Conservation (phyloP, 768 basidiomycete genomes). For the Suillus spraguei region DNA sequence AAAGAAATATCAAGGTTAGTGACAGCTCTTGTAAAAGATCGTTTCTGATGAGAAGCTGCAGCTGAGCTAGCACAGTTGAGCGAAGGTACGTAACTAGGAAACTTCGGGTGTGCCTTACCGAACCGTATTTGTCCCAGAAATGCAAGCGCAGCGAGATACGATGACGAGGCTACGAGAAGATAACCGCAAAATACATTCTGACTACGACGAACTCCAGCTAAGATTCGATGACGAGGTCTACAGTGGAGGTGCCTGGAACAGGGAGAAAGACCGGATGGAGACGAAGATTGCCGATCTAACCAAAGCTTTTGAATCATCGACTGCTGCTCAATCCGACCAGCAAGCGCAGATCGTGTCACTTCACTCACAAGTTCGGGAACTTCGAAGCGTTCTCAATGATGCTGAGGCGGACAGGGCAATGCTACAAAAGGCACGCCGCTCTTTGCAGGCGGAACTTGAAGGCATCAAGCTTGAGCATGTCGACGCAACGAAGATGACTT, state of each 20-base stretch:
- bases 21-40: conserved; percentile 15
- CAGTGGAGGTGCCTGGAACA: conserved; percentile 80
- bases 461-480: conserved; percentile 76
- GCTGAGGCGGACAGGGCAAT: conserved; percentile 81
- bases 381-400: conserved; percentile 80
- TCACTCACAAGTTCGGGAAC: conserved; percentile 84
- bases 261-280: conserved; percentile 86
- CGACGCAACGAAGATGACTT: conserved; percentile 68
- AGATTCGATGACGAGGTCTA: conserved; percentile 79
- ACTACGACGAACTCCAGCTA: conserved; percentile 74
- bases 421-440: conserved; percentile 79
- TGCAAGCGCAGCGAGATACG: conserved; percentile 76
- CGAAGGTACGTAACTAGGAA: conserved; percentile 53
- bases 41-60: conserved; percentile 26
- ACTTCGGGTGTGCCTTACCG: background rate
- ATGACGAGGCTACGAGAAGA: conserved; percentile 80
- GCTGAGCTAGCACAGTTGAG: conserved; percentile 79
- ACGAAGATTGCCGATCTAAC: conserved; percentile 77
- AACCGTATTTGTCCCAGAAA: conserved; percentile 43
- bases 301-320: conserved; percentile 75
- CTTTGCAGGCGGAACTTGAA: conserved; percentile 79
- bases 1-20: conserved; percentile 81
- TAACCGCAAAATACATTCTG: conserved; percentile 74
- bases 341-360: conserved; percentile 82
- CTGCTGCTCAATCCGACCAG: conserved; percentile 74